Evolutionary conservation across 2,329 filamentous ascomycete genomes (phyloP).

Genomic region (Fusarium musae): DNA sequence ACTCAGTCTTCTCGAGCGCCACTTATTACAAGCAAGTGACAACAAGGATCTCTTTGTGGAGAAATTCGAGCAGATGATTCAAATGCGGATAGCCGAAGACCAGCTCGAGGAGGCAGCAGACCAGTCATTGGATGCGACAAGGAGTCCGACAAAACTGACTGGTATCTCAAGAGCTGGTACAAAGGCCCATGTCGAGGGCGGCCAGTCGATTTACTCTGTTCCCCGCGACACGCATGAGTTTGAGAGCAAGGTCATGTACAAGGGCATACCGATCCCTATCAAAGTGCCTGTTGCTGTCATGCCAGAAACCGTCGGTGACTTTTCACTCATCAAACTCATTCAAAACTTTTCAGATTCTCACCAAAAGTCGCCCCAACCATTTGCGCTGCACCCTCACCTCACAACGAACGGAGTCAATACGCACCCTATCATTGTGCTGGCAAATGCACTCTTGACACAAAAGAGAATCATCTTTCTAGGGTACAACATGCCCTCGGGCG

Average conservation of each 20-base stretch:
- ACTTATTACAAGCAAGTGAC: conserved; percentile 88
- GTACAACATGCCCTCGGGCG: conserved; percentile 92
- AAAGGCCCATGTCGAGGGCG: conserved; percentile 70
- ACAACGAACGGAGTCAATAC: conserved; percentile 91
- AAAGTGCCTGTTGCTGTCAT: conserved; percentile 94
- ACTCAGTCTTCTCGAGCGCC: conserved; percentile 83
- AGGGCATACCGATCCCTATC: conserved; percentile 95
- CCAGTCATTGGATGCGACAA: conserved; percentile 54
- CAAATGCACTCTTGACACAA: conserved; percentile 94
- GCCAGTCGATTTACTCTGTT: conserved; percentile 74
- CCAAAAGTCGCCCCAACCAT: conserved; percentile 83
- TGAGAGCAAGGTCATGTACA: conserved; percentile 94
- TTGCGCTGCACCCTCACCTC: conserved; percentile 87
- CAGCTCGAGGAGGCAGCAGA: conserved; percentile 56
- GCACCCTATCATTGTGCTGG: conserved; percentile 92
- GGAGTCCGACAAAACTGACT: conserved; percentile 58
- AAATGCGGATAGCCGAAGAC: conserved; percentile 79
- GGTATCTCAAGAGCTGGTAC: conserved; percentile 70
- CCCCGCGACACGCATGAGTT: conserved; percentile 98
- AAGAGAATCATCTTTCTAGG: conserved; percentile 97
- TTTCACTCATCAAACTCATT: conserved; percentile 96
- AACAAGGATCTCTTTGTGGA: conserved; percentile 97
- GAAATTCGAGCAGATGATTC: conserved; percentile 95
- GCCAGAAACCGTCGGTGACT: conserved; percentile 96
- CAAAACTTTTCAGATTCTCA: conserved; percentile 91